Percentiles rank a stretch among this genome's conserved stretches.
Conservation (phyloP, 2,329 filamentous ascomycete species). For the Tolypocladium pustulatum region DNA sequence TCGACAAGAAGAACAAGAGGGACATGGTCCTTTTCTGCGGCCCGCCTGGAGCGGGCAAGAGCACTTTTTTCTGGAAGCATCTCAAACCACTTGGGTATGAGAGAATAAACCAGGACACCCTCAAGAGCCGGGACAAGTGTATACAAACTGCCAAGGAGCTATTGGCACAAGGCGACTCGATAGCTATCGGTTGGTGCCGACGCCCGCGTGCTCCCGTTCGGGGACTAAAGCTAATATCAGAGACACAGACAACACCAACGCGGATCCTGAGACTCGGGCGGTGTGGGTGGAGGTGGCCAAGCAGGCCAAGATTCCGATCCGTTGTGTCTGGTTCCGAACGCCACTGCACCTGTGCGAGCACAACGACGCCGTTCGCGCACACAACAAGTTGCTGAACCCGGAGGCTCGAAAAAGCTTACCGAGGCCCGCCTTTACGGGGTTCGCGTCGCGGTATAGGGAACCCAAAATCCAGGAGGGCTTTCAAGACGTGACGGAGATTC, state of each 20-base stretch:
- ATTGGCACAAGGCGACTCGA: constrained; percentile 53
- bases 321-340: constrained; percentile 78
- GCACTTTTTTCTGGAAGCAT: constrained; percentile 74
- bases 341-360: constrained; percentile 63
- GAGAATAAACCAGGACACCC: constrained; percentile 79
- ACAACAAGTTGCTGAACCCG: constrained; percentile 66
- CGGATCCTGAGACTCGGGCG: constrained; percentile 65
- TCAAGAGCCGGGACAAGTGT: constrained; percentile 64
- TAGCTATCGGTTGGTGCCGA: constrained; percentile 61
- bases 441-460: constrained; percentile 59
- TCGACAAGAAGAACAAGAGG: constrained; percentile 50
- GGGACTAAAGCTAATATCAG: constrained; percentile 6
- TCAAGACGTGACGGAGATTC: constrained; percentile 62
- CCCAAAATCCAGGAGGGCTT: constrained; percentile 73
- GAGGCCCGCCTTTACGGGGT: constrained; percentile 69
- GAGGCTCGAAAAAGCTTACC: constrained; percentile 68
- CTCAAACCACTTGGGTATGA: constrained; percentile 71
- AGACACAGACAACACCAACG: constrained; percentile 82
- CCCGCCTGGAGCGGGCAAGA: constrained; percentile 83
- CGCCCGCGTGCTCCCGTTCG: constrained; percentile 1
- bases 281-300: constrained; percentile 69
- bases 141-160: constrained; percentile 61
- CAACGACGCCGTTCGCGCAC: constrained; percentile 74
- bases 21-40: constrained; percentile 84
- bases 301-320: constrained; percentile 61